Base-by-base conservation (phyloP, 1,139 yeast species). In the Suhomyces bolitotheri region DNA sequence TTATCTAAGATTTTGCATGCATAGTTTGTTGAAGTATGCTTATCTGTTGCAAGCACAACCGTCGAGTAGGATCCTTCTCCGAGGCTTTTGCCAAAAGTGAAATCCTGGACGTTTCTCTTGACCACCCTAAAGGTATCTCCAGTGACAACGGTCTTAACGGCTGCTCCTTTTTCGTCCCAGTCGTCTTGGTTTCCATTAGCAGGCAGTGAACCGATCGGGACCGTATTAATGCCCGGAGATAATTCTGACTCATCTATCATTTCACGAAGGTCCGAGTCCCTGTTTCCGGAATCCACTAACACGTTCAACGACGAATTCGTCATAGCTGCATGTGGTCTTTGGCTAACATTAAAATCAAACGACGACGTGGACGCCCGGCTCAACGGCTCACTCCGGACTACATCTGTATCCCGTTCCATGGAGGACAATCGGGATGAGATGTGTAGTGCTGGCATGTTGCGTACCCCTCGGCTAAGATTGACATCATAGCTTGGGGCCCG, bases 51-150 rank as follows among this genome's bases (percentile, higher is more conserved):
- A 35, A 85, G 80, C 33, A 84, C 85, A 5, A 92, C 97, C 5
- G 96, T 89, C 4, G 97, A 90, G 55, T 92, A 94, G 1, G 97
- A 88, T 1, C 99, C 99, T 56, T 89, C 96, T 7, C 99, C 99
- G 27, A 94, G 73, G 39, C 82, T 79, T 36, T 83, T 80, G 22
- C 95, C 92, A 53, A 92, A 89, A 45, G 80, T 80, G 61, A 90
- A 94, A 62, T 92, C 98, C 45, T 76, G 74, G 2, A 90, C 96
- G 14, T 83, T 73, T 51, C 87, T 71, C 51, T 77, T 77, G 20
- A 71, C 62, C 6, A 68, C 48, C 31, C 54, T 51, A 16, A 38
- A 33, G 22, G 34, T 25, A 4, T 46, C 52, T 12, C 54, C 56
- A 5, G 33, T 35, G 8, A 31, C 25, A 0, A 62, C 41, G n/a